Base-by-base conservation (phyloP, 116 monocot genomes). In the Dioscorea cayenensis region DNA sequence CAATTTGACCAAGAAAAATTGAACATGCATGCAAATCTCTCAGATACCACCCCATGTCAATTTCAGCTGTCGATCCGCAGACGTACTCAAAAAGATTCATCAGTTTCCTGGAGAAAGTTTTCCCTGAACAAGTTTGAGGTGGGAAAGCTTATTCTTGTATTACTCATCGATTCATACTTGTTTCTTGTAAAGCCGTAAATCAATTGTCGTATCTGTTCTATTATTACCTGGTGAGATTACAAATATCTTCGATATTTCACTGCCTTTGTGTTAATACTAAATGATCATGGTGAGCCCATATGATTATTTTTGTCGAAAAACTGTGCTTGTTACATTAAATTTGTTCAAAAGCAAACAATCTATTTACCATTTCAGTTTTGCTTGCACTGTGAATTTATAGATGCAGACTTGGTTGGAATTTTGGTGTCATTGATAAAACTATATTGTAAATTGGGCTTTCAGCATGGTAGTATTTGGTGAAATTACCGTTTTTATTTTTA, bases 91-190 rank as follows among this genome's bases (percentile, higher is more conserved):
- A 77, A 64, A 82, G 97, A 49, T 93, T 99, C 64, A 82, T 89
- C 48, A 78, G 65, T 37, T 99, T 99, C 77, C 68, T 99, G 81
- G 97, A 87, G 85, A 94, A 84, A 66, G 89, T 93, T 82, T 99
- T 99, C 66, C 96, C 83, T 18, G 86, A 81, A 50, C 59, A 79
- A 60, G 48, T 76, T 60, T 83, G 78, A 91, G 35, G 68, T 73
- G 27, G 23, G 60, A 67, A 66, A 66, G 32, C 36, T 14, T 37
- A 19, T 13, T 66, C 36, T 36, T 1, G 66, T 16, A 27, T 63
- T 21, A 23, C 21, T 63, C 25, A 23, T 55, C 55, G 17, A 16
- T 55, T 5, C 16, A 55, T 55, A 55, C 55, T 55, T 55, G n/a
- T 55, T 55, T n/a, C 16, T 18, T 55, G 55, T 19, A 55, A n/a